These are phyloP conservation scores for Escovopsis weberi DNA, from an alignment of 2,329 filamentous ascomycete genomes.

Conservation along the genomic window DNA sequence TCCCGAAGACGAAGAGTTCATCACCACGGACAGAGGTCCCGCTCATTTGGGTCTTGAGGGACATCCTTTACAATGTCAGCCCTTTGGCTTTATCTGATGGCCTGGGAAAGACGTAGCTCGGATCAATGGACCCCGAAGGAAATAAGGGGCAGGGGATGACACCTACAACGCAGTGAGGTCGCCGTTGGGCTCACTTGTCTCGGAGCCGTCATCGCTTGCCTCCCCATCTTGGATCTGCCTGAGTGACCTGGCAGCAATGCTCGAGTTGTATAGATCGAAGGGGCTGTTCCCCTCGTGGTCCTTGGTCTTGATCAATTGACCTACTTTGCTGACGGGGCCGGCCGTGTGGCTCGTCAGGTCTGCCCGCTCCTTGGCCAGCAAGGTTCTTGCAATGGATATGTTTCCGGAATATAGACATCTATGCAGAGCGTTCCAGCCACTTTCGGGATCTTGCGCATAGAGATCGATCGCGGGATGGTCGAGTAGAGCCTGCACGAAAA, in stretches of 20 bases:
- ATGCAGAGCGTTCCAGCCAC: constrained; percentile 90
- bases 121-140: neutral
- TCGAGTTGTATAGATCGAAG: constrained; percentile 82
- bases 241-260: constrained; percentile 64
- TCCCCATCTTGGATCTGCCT: constrained; percentile 32
- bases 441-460: constrained; percentile 77
- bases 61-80: neutral
- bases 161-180: constrained; percentile 17
- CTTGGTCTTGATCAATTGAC: constrained; percentile 82
- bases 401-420: constrained; percentile 84
- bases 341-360: constrained; percentile 46
- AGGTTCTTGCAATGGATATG: constrained; percentile 65
- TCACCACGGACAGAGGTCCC: constrained; percentile 40
- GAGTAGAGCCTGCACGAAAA: constrained; percentile 66
- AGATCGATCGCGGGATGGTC: constrained; percentile 74
- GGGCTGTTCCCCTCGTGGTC: constrained; percentile 90
- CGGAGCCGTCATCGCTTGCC: constrained; percentile 36
- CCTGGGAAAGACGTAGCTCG: neutral
- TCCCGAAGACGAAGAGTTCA: constrained; percentile 87
- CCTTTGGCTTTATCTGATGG: neutral
- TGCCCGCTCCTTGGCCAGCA: constrained; percentile 63
- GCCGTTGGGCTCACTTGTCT: constrained; percentile 34
- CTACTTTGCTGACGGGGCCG: constrained; percentile 45
- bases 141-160: neutral
- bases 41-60: neutral